phyloP scores from a whole-genome alignment of 2,329 filamentous ascomycete genomes.

The Corynespora cassiicola region DNA sequence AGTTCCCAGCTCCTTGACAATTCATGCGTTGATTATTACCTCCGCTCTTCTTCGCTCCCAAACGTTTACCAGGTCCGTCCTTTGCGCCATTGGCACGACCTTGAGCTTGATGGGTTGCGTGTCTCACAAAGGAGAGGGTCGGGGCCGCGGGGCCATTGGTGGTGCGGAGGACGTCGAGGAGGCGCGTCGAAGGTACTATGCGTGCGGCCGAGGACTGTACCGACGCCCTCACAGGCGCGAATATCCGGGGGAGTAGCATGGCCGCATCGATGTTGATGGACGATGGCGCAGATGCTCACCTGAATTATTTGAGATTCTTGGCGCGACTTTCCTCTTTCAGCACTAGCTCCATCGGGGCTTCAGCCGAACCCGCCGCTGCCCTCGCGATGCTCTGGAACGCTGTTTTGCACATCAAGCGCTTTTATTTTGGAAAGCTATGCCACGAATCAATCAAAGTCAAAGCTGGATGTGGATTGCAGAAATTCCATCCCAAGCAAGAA shows the following conservation, averaged over 20 bases:
- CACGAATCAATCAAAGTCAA: too few relatives aligned
- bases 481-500: too few relatives aligned
- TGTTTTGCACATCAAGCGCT: too few relatives aligned
- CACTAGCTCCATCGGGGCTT: neutral
- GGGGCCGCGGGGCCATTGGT: constrained; percentile 41
- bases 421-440: too few relatives aligned
- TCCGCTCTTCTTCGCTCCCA: constrained; percentile 92
- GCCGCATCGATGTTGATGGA: constrained; percentile 27
- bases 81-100: constrained; percentile 73
- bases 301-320: constrained; percentile 35
- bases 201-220: constrained; percentile 25
- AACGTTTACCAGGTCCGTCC: constrained; percentile 79
- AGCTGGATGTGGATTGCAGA: too few relatives aligned
- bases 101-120: constrained; percentile 70
- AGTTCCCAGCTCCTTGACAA: neutral
- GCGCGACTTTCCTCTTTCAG: constrained; percentile 11
- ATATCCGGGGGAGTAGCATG: constrained; percentile 49
- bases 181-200: constrained; percentile 31
- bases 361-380: too few relatives aligned
- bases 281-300: constrained; percentile 12
- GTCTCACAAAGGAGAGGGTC: constrained; percentile 58
- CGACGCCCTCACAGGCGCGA: constrained; percentile 43
- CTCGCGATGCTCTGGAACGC: too few relatives aligned
- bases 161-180: constrained; percentile 37
- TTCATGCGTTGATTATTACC: constrained; percentile 60